Percentiles rank a stretch among this genome's conserved stretches.
phyloP scores from a whole-genome alignment of 2,329 filamentous ascomycete genomes.

The Geosmithia flava region DNA sequence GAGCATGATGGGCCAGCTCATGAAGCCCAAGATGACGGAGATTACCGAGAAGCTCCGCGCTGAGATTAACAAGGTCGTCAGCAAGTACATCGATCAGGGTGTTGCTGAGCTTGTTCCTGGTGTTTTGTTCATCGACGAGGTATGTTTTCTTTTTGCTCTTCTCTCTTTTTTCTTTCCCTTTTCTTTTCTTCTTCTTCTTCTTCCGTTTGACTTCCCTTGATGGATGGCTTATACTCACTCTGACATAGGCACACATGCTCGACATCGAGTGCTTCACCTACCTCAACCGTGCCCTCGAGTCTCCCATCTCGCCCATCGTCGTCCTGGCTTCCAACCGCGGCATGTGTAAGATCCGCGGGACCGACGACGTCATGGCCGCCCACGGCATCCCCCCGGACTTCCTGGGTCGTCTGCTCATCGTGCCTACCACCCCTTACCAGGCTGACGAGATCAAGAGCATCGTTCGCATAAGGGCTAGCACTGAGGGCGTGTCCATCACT shows the following conservation, averaged over 20 bases:
- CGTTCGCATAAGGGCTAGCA: slow-evolving; percentile 70
- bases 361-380: slow-evolving; percentile 67
- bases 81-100: slow-evolving; percentile 97
- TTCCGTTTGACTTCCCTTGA: neutral
- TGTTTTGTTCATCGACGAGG: slow-evolving; percentile 97
- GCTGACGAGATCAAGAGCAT: slow-evolving; percentile 87
- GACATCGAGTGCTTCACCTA: slow-evolving; percentile 99
- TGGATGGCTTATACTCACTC: slow-evolving; percentile 5
- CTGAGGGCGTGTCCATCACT: slow-evolving; percentile 66
- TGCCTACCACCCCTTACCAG: slow-evolving; percentile 84
- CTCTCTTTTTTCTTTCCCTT: neutral
- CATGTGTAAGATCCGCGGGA: slow-evolving; percentile 84
- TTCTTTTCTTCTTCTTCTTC: neutral
- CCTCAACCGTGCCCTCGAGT: slow-evolving; percentile 95
- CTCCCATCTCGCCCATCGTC: slow-evolving; percentile 87
- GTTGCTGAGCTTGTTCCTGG: slow-evolving; percentile 96
- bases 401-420: slow-evolving; percentile 84
- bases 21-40: slow-evolving; percentile 99
- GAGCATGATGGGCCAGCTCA: slow-evolving; percentile 99
- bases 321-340: slow-evolving; percentile 96
- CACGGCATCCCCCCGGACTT: slow-evolving; percentile 94
- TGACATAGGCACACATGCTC: slow-evolving; percentile 84
- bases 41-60: slow-evolving; percentile 93
- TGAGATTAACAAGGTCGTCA: slow-evolving; percentile 98
- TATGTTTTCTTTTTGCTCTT: slow-evolving; percentile 24